These are phyloP conservation scores for Gonapodya sp. DNA, from an alignment of 192 early-diverging fungal genomes.

Conservation along the genomic window DNA sequence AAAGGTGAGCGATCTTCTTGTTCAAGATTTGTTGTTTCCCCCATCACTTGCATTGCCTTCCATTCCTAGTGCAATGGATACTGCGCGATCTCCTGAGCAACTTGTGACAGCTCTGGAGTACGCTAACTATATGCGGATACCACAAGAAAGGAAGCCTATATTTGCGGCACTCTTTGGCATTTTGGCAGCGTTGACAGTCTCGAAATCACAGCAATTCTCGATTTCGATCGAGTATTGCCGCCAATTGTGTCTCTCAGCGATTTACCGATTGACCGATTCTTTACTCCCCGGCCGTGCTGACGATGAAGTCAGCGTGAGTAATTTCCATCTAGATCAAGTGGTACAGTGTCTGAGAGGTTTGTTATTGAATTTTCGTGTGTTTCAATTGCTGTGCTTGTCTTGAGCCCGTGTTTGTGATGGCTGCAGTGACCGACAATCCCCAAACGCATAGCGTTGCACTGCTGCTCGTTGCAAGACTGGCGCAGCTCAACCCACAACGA, in stretches of 20 bases:
- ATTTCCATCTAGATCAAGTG: conserved; percentile 56
- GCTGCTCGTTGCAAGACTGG: conserved; percentile 77
- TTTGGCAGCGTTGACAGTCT: not conserved
- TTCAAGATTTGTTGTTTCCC: no score
- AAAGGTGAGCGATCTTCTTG: not conserved
- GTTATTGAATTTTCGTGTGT: not conserved
- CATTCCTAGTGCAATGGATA: not conserved
- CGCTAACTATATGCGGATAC: not conserved
- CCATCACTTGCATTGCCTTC: no score
- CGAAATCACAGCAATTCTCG: not conserved
- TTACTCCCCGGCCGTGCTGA: conserved; percentile 20
- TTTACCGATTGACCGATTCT: conserved; percentile 15
- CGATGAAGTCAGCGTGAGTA: conserved; percentile 33
- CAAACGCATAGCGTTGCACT: conserved; percentile 89
- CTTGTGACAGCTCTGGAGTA: not conserved
- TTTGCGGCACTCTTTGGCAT: not conserved
- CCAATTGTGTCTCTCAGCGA: not conserved
- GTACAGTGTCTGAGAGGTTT: not conserved
- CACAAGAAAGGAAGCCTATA: not conserved
- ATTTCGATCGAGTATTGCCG: not conserved
- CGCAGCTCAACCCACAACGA: conserved; percentile 63
- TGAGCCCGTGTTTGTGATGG: conserved; percentile 78
- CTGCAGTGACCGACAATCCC: conserved; percentile 82
- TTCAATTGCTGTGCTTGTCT: conserved; percentile 61
- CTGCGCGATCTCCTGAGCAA: not conserved